Conservation (phyloP, 2,329 filamentous ascomycete species). For the Neopestalotiopsis sp. region DNA sequence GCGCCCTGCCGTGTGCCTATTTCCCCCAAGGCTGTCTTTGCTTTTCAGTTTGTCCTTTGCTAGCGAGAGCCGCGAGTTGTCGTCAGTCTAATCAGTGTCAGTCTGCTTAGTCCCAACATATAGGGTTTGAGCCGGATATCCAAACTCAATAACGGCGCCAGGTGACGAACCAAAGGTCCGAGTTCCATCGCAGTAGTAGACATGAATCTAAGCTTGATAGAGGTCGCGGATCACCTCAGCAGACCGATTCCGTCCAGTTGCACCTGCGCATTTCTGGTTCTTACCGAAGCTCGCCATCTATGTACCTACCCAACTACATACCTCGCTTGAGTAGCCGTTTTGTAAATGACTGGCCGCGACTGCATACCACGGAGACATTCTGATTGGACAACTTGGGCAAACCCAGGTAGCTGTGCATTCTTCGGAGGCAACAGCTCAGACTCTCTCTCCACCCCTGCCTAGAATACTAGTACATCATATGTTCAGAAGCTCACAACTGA, state of each 20-base stretch:
- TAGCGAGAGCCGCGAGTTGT: no score
- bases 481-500: background rate
- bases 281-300: background rate
- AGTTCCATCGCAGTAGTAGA: background rate
- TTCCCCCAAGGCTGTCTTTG: background rate
- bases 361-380: background rate
- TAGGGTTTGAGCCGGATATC: background rate
- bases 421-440: conserved; percentile 1
- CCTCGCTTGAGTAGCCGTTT: background rate
- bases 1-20: background rate
- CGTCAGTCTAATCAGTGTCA: no score
- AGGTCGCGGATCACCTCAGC: background rate
- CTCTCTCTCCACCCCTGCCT: background rate
- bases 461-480: background rate
- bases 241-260: conserved; percentile 1
- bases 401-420: background rate
- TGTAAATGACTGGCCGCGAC: conserved; percentile 6
- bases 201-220: background rate
- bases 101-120: background rate
- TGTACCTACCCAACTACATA: background rate
- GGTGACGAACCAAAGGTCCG: background rate
- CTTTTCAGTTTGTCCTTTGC: no score
- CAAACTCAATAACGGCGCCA: background rate
- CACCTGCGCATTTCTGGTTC: background rate
- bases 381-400: background rate